Base-by-base conservation (phyloP, 2,329 filamentous ascomycete species). In the Beauveria sp. region DNA sequence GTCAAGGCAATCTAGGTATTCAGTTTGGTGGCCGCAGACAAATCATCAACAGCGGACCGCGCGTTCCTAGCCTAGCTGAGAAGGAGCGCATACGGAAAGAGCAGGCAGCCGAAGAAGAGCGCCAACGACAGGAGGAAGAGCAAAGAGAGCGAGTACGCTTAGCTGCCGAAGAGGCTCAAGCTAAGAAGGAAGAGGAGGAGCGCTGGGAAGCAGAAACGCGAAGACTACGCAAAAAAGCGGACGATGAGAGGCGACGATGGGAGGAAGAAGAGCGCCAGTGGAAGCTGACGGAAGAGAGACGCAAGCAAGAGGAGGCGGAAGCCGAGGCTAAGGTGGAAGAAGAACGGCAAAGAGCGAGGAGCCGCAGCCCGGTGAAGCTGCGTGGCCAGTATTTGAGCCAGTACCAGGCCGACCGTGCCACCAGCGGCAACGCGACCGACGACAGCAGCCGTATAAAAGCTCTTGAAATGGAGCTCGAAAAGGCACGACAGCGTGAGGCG, bases 1-100 rank as follows among this genome's bases (percentile, higher is more conserved):
- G 91, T 70, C 95, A 99, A 73, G 93, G 91, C 3, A 98, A 96
- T 68, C 86, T 97, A 64, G 95, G 95, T 20, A 91, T 99, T 67
- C 86, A 90, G 12, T 98, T 98, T 74, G 95, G 95, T 61, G 91
- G 88, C 20, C 85, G 93, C 68, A 86, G 95, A 63, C 95, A 99
- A 76, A 98, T 99, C 71, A 98, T 93, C 9, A 91, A 83, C 68
- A 85, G 91, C 16, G 81, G 85, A 38, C 95, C 95, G 5, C 74
- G 83, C 51, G 91, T 98, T 10, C 92, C 93, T 1, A 93, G 80
- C 70, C 68, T 92, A 65, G 89, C 88, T 3, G 93, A 96, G 67
- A 97, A 96, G 76, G 90, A 96, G 73, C 88, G 88, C 49, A 74
- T 72, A 62, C 77, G 84, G 52, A 81, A 78, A 66, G 82, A 85